Percentiles rank a stretch among this genome's conserved stretches.
These are phyloP conservation scores for Monilinia vaccinii-corymbosi DNA, from an alignment of 2,329 filamentous ascomycete species.

Conservation along the genomic window DNA sequence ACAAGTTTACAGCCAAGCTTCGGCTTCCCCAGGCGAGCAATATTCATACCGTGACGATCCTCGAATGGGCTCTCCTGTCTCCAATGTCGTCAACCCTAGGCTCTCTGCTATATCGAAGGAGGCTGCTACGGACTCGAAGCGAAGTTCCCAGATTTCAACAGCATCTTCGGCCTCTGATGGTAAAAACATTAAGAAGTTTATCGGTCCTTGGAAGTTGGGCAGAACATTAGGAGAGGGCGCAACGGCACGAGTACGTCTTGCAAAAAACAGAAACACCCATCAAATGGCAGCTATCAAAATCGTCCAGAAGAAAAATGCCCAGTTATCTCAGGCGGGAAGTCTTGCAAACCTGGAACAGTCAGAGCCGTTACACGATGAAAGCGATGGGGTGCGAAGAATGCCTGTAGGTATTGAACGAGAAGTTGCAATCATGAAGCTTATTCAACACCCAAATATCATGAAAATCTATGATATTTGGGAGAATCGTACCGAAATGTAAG, in stretches of 20 bases:
- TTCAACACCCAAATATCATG: slow-evolving; percentile 91
- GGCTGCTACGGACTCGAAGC: slow-evolving; percentile 28
- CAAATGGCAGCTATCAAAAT: slow-evolving; percentile 92
- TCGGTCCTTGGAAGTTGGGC: slow-evolving; percentile 91
- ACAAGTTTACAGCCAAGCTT: slow-evolving; percentile 11
- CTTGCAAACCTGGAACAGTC: slow-evolving; percentile 73
- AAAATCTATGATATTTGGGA: slow-evolving; percentile 97
- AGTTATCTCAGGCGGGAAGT: slow-evolving; percentile 76
- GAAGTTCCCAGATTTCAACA: slow-evolving; percentile 34
- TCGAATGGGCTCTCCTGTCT: slow-evolving; percentile 23
- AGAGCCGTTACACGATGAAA: slow-evolving; percentile 48
- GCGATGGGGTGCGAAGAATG: slow-evolving; percentile 58
- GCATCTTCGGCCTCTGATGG: slow-evolving; percentile 30
- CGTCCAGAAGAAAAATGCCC: slow-evolving; percentile 72
- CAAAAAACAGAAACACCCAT: slow-evolving; percentile 68
- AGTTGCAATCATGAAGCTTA: slow-evolving; percentile 92
- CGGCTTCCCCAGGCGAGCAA: slow-evolving; percentile 12
- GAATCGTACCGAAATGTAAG: slow-evolving; percentile 87
- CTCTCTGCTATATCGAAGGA: slow-evolving; percentile 30
- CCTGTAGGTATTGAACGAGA: slow-evolving; percentile 88
- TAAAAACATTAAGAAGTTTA: slow-evolving; percentile 52
- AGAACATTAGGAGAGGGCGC: slow-evolving; percentile 84
- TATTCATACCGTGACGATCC: slow-evolving; percentile 11
- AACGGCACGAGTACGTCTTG: slow-evolving; percentile 78
- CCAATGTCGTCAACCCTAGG: slow-evolving; percentile 27